Evolutionary conservation across 306 rosid genomes (phyloP), one percentile per base, ranked within the genome.

Genomic region (Citrullus amarus): DNA sequence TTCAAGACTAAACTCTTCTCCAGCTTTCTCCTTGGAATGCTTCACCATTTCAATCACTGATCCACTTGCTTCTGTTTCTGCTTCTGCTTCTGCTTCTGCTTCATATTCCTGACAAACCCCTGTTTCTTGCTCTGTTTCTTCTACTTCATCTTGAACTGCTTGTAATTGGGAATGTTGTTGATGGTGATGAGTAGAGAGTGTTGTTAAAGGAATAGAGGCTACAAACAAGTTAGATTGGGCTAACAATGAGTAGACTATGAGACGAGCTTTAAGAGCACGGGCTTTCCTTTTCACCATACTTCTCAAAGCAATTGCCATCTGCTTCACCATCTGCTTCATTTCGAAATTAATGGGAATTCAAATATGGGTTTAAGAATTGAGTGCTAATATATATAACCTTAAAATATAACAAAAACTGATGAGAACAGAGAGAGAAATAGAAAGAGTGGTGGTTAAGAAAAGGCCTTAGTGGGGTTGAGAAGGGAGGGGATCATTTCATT

Each of bases 271-370:
- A 22, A 89, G 79, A 39, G 88, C 85, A 17, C 75, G 86, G n/a
- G 86, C 80, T 78, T 87, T 89, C 32, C 80, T 69, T 84, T 83
- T 89, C 2, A 86, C 91, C 80, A 84, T 81, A 39, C 87, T 70
- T 34, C 80, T 83, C 41, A 89, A 17, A 38, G 74, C 63, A 39
- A 69, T 60, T 10, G 80, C 25, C 63, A 89, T 67, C 43, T 75
- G 54, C 85, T 85, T 87, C 80, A 89, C 55, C 18, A 81, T 9
- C 55, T 85, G 81, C 85, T 78, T 85, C 88, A 89, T 48, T 48
- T 48, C 16, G 54, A 48, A 48, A 46, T 32, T 32, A 46, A 46
- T 46, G 44, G 44, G 8, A 39, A 39, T 48, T 3, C 12, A 32
- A 43, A 8, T 43, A 9, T 44, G 50, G 54, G 15, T 48, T 48